Conservation (phyloP, 2,329 filamentous ascomycete genomes). For the Dothideomycetidae sp. region DNA sequence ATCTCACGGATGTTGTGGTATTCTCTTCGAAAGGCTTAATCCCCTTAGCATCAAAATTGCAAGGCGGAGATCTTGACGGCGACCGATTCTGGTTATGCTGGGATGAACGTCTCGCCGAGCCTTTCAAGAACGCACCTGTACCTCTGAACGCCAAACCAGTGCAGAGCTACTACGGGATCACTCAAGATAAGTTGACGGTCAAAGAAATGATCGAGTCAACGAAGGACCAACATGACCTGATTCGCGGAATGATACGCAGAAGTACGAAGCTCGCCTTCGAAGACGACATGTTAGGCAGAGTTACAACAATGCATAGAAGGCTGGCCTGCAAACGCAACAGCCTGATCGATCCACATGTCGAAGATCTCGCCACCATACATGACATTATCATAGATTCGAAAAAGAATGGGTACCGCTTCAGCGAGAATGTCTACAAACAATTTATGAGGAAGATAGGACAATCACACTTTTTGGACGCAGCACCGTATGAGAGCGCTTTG, state of each 20-base stretch:
- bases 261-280: constrained; percentile 46
- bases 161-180: constrained; percentile 35
- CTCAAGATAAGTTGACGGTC: constrained; percentile 35
- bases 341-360: constrained; percentile 17
- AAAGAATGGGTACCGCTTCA: constrained; percentile 37
- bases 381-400: constrained; percentile 33
- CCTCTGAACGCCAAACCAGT: constrained; percentile 33
- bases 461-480: constrained; percentile 34
- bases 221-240: constrained; percentile 21
- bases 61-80: constrained; percentile 71
- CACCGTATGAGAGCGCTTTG: constrained; percentile 21
- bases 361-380: constrained; percentile 19
- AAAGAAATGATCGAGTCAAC: constrained; percentile 28
- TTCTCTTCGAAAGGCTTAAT: constrained; percentile 51
- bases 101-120: constrained; percentile 49
- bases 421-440: constrained; percentile 29
- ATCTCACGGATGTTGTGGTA: constrained; percentile 64
- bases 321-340: constrained; percentile 39
- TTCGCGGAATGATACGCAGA: constrained; percentile 34
- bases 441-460: constrained; percentile 37
- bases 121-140: constrained; percentile 49
- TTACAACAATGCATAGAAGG: constrained; percentile 50
- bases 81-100: constrained; percentile 64
- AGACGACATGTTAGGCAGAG: constrained; percentile 45
- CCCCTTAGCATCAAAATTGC: constrained; percentile 55